A percentile compares a stretch with the other conserved stretches of the same genome.
These are phyloP conservation scores for Suhomyces faveliae DNA, from an alignment of 805 yeast genomes.

Conservation along the genomic window DNA sequence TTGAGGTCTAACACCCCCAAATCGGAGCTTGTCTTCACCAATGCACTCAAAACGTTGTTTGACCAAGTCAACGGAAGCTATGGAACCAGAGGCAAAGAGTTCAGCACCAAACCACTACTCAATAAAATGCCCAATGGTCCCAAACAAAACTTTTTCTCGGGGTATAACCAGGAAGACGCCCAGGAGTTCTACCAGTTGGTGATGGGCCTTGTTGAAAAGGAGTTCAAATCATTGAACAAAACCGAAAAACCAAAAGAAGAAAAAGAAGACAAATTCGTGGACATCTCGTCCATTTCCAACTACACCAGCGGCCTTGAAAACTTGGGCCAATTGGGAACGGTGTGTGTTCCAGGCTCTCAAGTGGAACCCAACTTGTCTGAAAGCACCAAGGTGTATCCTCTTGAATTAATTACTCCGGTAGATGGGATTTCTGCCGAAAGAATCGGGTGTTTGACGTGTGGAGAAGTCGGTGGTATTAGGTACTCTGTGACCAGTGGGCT, in stretches of 20 bases:
- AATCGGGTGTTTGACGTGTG: conserved; percentile 87
- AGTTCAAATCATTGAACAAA: conserved; percentile 33
- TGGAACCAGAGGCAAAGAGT: conserved; percentile 54
- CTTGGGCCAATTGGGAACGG: conserved; percentile 60
- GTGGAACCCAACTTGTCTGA: conserved; percentile 66
- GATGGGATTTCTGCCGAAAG: conserved; percentile 88
- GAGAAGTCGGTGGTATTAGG: conserved; percentile 91
- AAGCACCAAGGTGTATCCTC: conserved; percentile 45
- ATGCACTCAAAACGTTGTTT: conserved; percentile 51
- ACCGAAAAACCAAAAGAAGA: conserved; percentile 9
- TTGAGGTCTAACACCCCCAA: conserved; percentile 21
- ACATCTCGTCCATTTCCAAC: conserved; percentile 22
- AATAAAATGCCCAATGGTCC: conserved; percentile 77
- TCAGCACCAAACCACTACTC: conserved; percentile 58
- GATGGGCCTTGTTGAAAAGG: conserved; percentile 63
- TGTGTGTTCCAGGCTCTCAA: conserved; percentile 70
- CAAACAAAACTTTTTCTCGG: conserved; percentile 69
- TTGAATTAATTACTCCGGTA: conserved; percentile 76
- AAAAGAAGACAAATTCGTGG: conserved; percentile 17
- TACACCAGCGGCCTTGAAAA: conserved; percentile 40
- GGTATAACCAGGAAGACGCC: conserved; percentile 94
- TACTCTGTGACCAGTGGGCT: conserved; percentile 75
- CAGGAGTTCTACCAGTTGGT: conserved; percentile 90
- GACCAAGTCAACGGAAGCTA: conserved; percentile 57
- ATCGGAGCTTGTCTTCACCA: conserved; percentile 46